These are phyloP conservation scores for Cochlearia excelsa DNA, from an alignment of 345 rosid species.

Conservation along the genomic window DNA sequence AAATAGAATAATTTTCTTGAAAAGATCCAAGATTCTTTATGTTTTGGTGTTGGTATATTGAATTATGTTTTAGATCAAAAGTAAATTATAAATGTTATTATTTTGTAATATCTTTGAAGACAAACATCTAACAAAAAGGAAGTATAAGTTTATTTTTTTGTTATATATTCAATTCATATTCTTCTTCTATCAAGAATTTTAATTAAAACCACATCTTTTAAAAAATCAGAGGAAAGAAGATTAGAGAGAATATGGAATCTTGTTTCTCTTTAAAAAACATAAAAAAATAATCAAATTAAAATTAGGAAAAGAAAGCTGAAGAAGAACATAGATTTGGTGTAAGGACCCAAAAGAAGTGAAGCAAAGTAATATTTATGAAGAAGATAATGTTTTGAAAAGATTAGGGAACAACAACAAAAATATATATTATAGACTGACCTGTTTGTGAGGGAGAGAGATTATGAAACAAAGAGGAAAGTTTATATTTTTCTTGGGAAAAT, in stretches of 20 bases:
- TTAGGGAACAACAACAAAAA: conserved; percentile 33
- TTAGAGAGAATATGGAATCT: conserved; percentile 13
- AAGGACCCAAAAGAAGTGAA: conserved; percentile 40
- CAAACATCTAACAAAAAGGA: no score
- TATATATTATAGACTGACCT: conserved; percentile 32
- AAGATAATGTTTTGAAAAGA: conserved; percentile 29
- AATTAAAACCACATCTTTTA: no score
- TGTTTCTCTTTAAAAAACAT: conserved; percentile 19
- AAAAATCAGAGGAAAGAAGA: conserved; percentile 24
- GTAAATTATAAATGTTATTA: not conserved
- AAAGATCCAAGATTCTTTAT: conserved; percentile 14
- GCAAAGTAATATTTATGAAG: conserved; percentile 33
- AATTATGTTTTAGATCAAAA: conserved; percentile 19
- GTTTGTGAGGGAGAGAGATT: conserved; percentile 21
- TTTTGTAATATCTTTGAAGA: not conserved
- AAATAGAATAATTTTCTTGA: conserved; percentile 14
- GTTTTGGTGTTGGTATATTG: not conserved
- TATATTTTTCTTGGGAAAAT: conserved; percentile 35
- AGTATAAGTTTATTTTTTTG: no score
- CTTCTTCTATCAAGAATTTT: not conserved
- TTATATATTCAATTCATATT: conserved; percentile 23
- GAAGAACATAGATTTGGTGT: conserved; percentile 37
- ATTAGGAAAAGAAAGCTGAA: conserved; percentile 15
- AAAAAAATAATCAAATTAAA: not conserved
- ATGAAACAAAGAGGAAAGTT: conserved; percentile 29